These are phyloP conservation scores for Fusarium sacchari DNA, from an alignment of 2,329 filamentous ascomycete species.

Conservation along the genomic window DNA sequence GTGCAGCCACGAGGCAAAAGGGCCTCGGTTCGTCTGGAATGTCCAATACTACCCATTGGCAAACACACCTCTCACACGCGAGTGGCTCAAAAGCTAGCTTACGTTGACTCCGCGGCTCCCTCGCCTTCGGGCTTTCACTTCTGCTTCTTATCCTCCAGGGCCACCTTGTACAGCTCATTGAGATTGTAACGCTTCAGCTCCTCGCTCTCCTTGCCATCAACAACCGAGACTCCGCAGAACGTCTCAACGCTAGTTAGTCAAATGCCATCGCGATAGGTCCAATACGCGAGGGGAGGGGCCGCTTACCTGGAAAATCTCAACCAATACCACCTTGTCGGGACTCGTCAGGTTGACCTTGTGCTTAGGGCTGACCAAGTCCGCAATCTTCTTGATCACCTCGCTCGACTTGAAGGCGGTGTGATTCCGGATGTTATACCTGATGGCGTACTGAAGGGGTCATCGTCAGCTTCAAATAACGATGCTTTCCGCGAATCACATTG, in stretches of 20 bases:
- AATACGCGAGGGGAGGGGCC: constrained; percentile 27
- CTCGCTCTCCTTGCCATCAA: constrained; percentile 75
- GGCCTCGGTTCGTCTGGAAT: constrained; percentile 10
- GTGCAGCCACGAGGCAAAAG: constrained; percentile 10
- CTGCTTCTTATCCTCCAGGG: constrained; percentile 27
- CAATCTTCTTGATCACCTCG: constrained; percentile 76
- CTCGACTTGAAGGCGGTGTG: constrained; percentile 75
- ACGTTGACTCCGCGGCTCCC: constrained; percentile 30
- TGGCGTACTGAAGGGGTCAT: constrained; percentile 73
- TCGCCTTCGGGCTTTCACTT: constrained; percentile 29
- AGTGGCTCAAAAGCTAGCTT: constrained; percentile 17
- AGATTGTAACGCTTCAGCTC: constrained; percentile 81
- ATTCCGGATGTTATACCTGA: constrained; percentile 80
- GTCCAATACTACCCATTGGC: constrained; percentile 6
- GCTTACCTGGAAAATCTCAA: constrained; percentile 82
- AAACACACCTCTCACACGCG: constrained; percentile 11
- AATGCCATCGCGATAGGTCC: constrained; percentile 27
- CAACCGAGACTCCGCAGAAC: constrained; percentile 81
- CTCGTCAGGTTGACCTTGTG: constrained; percentile 82
- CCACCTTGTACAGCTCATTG: constrained; percentile 71
- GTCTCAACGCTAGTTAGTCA: constrained; percentile 60
- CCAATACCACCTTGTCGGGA: constrained; percentile 82
- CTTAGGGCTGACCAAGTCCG: constrained; percentile 68
- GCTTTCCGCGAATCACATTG: constrained; percentile 3
- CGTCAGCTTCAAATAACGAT: constrained; percentile 27